Evolutionary conservation across 1,284 basidiomycete species (phyloP).

Genomic region (Coniophora puteana): DNA sequence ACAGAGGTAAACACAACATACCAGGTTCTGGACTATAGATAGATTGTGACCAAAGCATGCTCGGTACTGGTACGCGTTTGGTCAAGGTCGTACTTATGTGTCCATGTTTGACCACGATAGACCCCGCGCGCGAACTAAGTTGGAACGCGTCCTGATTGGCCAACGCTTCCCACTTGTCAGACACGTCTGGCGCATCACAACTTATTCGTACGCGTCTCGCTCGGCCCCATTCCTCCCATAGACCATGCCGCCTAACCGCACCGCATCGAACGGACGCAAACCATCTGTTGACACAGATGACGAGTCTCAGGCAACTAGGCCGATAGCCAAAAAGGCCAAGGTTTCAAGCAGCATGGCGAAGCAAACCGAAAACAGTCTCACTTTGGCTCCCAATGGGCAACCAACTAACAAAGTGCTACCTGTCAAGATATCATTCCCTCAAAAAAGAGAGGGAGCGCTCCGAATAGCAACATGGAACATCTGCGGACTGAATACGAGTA

Average conservation of each 20-base stretch:
- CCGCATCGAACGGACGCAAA: constrained; percentile 22
- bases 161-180: too few species aligned
- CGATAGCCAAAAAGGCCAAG: constrained; percentile 22
- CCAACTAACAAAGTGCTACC: constrained; percentile 74
- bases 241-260: constrained; percentile 27
- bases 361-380: constrained; percentile 7
- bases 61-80: too few species aligned
- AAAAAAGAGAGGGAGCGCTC: constrained; percentile 40
- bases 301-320: constrained; percentile 12
- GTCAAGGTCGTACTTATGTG: too few species aligned
- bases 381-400: constrained; percentile 41
- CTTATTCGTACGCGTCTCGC: neutral
- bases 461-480: constrained; percentile 77
- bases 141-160: too few species aligned
- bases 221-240: neutral
- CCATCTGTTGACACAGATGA: constrained; percentile 19
- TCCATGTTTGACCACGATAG: too few species aligned
- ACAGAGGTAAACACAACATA: too few species aligned
- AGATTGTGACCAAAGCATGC: too few species aligned
- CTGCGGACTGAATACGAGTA: constrained; percentile 62
- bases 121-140: too few species aligned
- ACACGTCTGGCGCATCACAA: neutral
- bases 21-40: too few species aligned
- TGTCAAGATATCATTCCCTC: constrained; percentile 56
- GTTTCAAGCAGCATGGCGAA: constrained; percentile 15